A percentile compares a stretch with the other conserved stretches of the same genome.
phyloP scores from a whole-genome alignment of 495 filamentous ascomycete species.

The Parmelia sp. region DNA sequence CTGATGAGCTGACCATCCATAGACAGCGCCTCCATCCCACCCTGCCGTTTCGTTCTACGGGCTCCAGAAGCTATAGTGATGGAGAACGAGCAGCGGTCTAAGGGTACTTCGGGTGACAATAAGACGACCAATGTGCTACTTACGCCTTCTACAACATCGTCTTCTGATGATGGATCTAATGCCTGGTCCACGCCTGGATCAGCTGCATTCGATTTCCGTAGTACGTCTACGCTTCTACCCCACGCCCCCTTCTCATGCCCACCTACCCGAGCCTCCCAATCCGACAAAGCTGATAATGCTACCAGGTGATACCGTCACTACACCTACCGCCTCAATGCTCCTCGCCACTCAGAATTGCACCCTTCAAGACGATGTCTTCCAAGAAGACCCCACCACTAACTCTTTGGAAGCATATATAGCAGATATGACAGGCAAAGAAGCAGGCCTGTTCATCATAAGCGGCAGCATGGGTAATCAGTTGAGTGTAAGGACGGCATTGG shows the following conservation, averaged over 20 bases:
- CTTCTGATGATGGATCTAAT: not conserved
- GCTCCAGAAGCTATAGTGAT: constrained; percentile 3
- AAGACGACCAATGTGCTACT: not conserved
- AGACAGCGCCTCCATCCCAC: not conserved
- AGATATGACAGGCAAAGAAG: constrained; percentile 62
- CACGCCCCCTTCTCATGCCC: not conserved
- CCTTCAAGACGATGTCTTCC: constrained; percentile 76
- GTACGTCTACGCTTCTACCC: constrained; percentile 2
- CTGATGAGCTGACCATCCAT: not conserved
- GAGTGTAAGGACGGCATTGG: constrained; percentile 42
- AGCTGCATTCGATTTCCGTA: constrained; percentile 25
- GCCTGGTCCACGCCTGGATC: constrained; percentile 23
- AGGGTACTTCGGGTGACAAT: not conserved
- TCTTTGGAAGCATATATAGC: constrained; percentile 66
- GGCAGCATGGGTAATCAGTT: constrained; percentile 77
- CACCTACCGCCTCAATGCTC: constrained; percentile 78
- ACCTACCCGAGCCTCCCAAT: not conserved
- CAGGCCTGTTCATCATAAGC: constrained; percentile 69
- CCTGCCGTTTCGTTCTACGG: not conserved
- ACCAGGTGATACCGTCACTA: constrained; percentile 74
- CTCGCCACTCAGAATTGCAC: constrained; percentile 51
- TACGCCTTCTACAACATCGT: not conserved
- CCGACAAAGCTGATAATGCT: not conserved
- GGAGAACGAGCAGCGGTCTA: not conserved
- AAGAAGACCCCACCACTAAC: constrained; percentile 72